These are phyloP conservation scores for Cephalotrichum gorgonifer DNA, from an alignment of 2,329 filamentous ascomycete species.

Conservation along the genomic window DNA sequence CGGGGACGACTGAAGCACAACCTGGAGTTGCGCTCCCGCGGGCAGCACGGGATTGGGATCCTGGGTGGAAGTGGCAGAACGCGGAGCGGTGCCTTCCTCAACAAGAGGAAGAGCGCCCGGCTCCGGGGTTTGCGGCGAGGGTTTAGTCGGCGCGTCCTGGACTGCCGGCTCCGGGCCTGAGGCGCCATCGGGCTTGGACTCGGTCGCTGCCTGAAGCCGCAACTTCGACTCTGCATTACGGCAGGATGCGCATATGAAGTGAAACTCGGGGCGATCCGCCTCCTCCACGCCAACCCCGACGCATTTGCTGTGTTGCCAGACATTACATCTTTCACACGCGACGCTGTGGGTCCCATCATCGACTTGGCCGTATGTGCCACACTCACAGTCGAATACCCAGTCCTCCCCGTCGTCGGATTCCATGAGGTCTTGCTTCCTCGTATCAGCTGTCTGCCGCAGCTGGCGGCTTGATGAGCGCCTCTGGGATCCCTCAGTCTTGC, in stretches of 20 bases:
- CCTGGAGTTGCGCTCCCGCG: background rate
- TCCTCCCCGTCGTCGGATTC: slow-evolving; percentile 71
- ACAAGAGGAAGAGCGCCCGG: no score
- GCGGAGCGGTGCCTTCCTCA: no score
- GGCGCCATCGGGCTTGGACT: no score
- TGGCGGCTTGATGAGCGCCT: slow-evolving; percentile 19
- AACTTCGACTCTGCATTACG: slow-evolving; percentile 21
- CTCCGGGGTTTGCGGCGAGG: no score
- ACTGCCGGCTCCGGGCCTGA: no score
- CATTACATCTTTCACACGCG: slow-evolving; percentile 84
- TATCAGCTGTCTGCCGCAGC: slow-evolving; percentile 68
- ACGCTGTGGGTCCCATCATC: slow-evolving; percentile 93
- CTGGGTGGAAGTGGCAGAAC: no score
- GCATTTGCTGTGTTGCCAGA: slow-evolving; percentile 96
- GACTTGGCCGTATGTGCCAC: slow-evolving; percentile 81
- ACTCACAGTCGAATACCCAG: slow-evolving; percentile 93
- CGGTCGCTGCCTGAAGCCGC: background rate
- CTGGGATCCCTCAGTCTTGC: background rate
- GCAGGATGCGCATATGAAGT: slow-evolving; percentile 76
- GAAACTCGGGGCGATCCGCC: slow-evolving; percentile 77
- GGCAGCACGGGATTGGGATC: background rate
- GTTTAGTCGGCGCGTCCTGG: no score
- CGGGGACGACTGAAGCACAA: background rate
- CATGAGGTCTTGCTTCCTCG: slow-evolving; percentile 41
- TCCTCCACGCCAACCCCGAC: slow-evolving; percentile 68